Base-by-base conservation (phyloP, 2,329 filamentous ascomycete species). In the Pseudogymnoascus sp. region DNA sequence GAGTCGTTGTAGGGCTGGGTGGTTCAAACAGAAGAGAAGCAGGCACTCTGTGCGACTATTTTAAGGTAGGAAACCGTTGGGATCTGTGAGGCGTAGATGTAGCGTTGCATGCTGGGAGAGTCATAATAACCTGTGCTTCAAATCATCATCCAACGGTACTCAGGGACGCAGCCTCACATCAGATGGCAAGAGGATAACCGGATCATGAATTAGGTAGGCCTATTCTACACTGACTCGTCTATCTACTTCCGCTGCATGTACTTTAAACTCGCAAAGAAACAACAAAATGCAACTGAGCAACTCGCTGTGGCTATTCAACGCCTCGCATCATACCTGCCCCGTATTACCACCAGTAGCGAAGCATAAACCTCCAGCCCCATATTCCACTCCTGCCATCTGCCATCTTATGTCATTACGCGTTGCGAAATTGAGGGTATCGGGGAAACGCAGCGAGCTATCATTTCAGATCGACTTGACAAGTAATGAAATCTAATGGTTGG, bases 171-270 rank as follows among this genome's bases (percentile, higher is more conserved):
- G 49, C 28, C 49, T 55, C 28, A 9, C 49, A 55, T 55, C 28
- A 55, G 28, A 55, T 55, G n/a, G 49, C 49, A 33, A 33, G 28
- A 55, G 49, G 5, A 55, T 55, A 55, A 55, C 49, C 33, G 49
- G 49, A 55, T 55, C 49, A 55, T 55, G 49, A 55, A 55, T 55
- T 55, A 55, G 49, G 49, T 55, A 55, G 49, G 49, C 49, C 28
- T 55, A 55, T 55, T 55, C 49, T 55, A 55, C 49, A 55, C 49
- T 7, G 49, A 55, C 49, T 55, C 49, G 28, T 55, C 49, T 55
- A 55, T 55, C 49, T 55, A 55, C 49, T 35, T 55, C 16, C 49
- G 49, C 49, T 35, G 49, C 49, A 55, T 35, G 49, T 55, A 55
- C 49, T 33, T 33, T 55, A 55, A 55, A 55, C 49, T 33, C 49